These are phyloP conservation scores for Pythium inflatum DNA, from an alignment of 352 stramenopile genomes.

Conservation along the genomic window DNA sequence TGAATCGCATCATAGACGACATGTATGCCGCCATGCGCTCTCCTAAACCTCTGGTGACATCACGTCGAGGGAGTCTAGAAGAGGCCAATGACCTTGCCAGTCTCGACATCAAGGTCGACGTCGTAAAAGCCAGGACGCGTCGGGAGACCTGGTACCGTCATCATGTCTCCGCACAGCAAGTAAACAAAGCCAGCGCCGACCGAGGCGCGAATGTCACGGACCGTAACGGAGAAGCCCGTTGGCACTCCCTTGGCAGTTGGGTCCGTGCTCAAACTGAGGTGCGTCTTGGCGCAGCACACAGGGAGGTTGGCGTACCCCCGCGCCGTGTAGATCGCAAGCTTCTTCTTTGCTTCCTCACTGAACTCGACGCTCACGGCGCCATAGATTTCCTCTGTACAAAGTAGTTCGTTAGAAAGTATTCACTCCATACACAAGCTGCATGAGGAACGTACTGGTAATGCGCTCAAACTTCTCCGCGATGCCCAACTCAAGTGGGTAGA, in stretches of 20 bases:
- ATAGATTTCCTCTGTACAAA: conserved; percentile 94
- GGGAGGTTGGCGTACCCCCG: conserved; percentile 75
- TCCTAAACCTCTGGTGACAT: too few species aligned
- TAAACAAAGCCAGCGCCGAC: conserved; percentile 97
- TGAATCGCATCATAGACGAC: too few species aligned
- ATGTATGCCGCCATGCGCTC: too few species aligned
- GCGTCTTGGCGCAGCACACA: conserved; percentile 99
- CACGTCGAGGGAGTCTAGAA: conserved; percentile 84
- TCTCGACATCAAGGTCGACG: conserved; percentile 95
- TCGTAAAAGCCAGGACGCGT: conserved; percentile 98
- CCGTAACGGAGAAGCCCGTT: conserved; percentile 92
- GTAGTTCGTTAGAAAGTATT: neutral
- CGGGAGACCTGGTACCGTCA: conserved; percentile 98
- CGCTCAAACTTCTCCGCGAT: conserved; percentile 97
- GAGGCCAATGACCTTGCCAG: conserved; percentile 96
- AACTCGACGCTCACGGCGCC: conserved; percentile 95
- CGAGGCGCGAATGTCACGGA: conserved; percentile 95
- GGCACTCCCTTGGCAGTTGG: conserved; percentile 93
- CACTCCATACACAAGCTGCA: neutral
- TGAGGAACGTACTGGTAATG: conserved; percentile 93
- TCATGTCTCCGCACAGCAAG: conserved; percentile 96
- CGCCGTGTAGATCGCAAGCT: conserved; percentile 92
- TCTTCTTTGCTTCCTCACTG: conserved; percentile 92
- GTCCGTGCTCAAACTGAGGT: conserved; percentile 98
- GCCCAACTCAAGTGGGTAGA: conserved; percentile 93